Conservation (phyloP, 108 stramenopile species). For the Stephanodiscus triporus region DNA sequence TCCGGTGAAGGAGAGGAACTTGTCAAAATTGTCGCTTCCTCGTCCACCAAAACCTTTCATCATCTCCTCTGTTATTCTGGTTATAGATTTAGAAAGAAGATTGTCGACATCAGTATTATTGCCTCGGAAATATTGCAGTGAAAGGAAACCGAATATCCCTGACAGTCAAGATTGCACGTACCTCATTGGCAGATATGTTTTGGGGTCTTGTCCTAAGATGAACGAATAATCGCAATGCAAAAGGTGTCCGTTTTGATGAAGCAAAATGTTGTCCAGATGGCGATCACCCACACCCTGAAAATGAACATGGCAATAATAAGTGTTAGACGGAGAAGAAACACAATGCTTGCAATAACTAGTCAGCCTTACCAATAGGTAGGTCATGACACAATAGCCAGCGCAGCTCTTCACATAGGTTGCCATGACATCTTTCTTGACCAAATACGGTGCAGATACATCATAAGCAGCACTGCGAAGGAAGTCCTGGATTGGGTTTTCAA, state of each 20-base stretch:
- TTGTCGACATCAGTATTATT: neutral
- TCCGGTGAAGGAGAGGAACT: slow-evolving; percentile 78
- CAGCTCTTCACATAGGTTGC: slow-evolving; percentile 94
- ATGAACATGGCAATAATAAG: neutral
- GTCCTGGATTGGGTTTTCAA: slow-evolving; percentile 84
- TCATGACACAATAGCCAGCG: slow-evolving; percentile 98
- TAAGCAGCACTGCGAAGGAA: slow-evolving; percentile 75
- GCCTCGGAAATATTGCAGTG: neutral
- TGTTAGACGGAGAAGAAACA: neutral
- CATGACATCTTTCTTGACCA: slow-evolving; percentile 78
- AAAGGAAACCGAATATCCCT: neutral
- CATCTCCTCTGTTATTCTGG: slow-evolving; percentile 86
- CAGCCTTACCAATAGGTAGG: slow-evolving; percentile 82
- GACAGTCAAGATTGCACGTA: neutral
- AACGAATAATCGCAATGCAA: slow-evolving; percentile 90
- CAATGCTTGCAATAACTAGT: neutral
- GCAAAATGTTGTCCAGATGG: slow-evolving; percentile 85
- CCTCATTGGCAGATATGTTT: slow-evolving; percentile 83
- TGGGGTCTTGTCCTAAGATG: slow-evolving; percentile 87
- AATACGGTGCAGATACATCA: slow-evolving; percentile 70
- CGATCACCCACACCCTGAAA: slow-evolving; percentile 84
- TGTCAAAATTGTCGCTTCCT: slow-evolving; percentile 84
- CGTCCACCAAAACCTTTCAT: slow-evolving; percentile 83
- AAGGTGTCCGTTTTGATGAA: slow-evolving; percentile 83
- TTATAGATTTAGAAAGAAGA: neutral